These are phyloP conservation scores for Santalum album DNA, from an alignment of 164 flowering plant genomes.

Conservation along the genomic window DNA sequence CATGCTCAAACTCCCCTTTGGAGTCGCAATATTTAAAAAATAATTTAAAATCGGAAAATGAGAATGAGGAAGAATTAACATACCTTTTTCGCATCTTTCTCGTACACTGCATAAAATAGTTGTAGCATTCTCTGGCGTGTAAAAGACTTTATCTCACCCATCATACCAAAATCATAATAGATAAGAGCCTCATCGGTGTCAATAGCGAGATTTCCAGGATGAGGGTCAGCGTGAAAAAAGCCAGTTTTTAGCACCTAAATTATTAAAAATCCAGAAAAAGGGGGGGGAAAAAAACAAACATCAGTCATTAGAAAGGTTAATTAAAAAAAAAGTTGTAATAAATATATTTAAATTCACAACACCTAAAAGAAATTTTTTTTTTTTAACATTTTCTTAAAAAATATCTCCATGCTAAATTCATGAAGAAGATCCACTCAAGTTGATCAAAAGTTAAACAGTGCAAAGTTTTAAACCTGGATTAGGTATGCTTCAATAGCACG, in stretches of 20 bases:
- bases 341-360: too few species aligned
- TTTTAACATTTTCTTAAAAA: too few species aligned
- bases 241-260: slow-evolving; percentile 85
- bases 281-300: too few species aligned
- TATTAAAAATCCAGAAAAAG: too few species aligned
- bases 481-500: slow-evolving; percentile 83
- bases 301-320: too few species aligned
- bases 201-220: slow-evolving; percentile 95
- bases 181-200: slow-evolving; percentile 78
- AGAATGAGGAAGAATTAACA: not conserved
- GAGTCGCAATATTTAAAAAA: too few species aligned
- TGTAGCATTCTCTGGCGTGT: slow-evolving; percentile 74
- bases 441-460: not conserved
- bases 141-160: slow-evolving; percentile 90
- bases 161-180: slow-evolving; percentile 97
- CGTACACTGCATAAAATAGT: slow-evolving; percentile 83
- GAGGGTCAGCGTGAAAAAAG: slow-evolving; percentile 98
- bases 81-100: slow-evolving; percentile 95
- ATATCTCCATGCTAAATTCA: too few species aligned
- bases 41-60: too few species aligned
- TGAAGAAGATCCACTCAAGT: not conserved
- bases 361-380: too few species aligned
- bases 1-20: too few species aligned
- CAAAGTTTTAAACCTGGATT: slow-evolving; percentile 55
- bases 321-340: too few species aligned